Conservation (phyloP, 306 rosid species). For the Acacia acuminata region DNA sequence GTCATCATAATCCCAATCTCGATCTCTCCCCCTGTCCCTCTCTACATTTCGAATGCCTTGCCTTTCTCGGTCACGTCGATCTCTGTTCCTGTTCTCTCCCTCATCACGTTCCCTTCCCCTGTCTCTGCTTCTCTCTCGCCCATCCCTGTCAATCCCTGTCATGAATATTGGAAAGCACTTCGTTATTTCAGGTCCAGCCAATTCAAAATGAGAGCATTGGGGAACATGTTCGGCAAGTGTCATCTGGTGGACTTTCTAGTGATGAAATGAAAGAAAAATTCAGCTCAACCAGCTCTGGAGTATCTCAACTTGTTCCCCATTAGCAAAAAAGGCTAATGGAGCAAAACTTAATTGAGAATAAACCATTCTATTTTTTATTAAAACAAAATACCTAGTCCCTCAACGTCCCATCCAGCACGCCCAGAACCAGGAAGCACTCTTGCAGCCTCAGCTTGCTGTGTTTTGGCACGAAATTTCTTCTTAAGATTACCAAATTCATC, state of each 20-base stretch:
- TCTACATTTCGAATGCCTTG: constrained; percentile 72
- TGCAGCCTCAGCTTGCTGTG: constrained; percentile 83
- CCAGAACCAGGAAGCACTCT: constrained; percentile 87
- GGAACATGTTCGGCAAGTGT: constrained; percentile 4
- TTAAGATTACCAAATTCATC: constrained; percentile 99
- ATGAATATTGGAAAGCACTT: constrained; percentile 23
- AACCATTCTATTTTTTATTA: neutral
- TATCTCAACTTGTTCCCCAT: neutral
- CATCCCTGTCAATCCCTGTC: constrained; percentile 82
- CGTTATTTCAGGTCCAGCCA: constrained; percentile 21
- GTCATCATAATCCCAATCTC: constrained; percentile 65
- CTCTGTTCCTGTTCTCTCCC: constrained; percentile 64
- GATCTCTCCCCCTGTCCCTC: constrained; percentile 75
- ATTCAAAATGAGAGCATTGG: constrained; percentile 3
- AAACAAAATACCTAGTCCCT: constrained; percentile 73
- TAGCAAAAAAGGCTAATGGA: neutral
- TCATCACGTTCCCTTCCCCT: constrained; percentile 74
- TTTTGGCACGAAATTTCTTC: constrained; percentile 93
- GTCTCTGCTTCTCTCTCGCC: constrained; percentile 80
- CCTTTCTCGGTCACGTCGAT: constrained; percentile 66
- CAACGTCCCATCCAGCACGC: constrained; percentile 99
- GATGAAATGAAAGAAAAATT: neutral
- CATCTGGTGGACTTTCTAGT: neutral
- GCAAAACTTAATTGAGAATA: constrained; percentile 7
- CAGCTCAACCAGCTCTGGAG: constrained; percentile 1